Conservation (phyloP, 495 filamentous ascomycete genomes). For the Platismatia glauca region DNA sequence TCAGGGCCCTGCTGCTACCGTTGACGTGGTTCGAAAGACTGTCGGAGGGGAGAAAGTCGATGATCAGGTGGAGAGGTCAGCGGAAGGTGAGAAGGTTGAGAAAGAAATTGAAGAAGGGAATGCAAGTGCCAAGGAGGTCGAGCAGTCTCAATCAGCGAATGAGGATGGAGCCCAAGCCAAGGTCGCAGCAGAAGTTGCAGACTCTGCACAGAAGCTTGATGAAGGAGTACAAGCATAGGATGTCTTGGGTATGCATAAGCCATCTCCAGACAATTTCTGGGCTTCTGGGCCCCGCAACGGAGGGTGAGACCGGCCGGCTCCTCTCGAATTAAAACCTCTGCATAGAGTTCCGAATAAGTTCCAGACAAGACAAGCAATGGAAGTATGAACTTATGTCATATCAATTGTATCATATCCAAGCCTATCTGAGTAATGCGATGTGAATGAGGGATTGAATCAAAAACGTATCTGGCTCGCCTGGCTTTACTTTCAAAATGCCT, state of each 20-base stretch:
- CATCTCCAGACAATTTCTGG: not conserved
- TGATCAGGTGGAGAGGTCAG: slow-evolving; percentile 2
- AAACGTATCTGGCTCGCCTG: not conserved
- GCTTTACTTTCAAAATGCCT: not conserved
- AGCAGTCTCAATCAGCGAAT: not conserved
- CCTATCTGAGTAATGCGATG: not conserved
- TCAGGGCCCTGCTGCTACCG: slow-evolving; percentile 39
- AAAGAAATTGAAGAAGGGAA: slow-evolving; percentile 17
- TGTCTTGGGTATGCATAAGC: not conserved
- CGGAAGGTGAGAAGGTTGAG: slow-evolving; percentile 10
- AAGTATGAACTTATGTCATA: not conserved
- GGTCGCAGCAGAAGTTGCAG: slow-evolving; percentile 26
- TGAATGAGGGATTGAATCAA: not conserved
- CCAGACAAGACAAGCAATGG: not conserved
- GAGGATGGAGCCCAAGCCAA: slow-evolving; percentile 16
- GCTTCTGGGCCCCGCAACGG: not conserved
- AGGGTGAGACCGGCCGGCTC: not conserved
- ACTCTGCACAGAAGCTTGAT: slow-evolving; percentile 25
- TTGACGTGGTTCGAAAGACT: slow-evolving; percentile 38
- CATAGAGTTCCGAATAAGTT: not conserved
- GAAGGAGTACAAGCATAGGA: slow-evolving; percentile 8
- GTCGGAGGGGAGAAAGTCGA: slow-evolving; percentile 1
- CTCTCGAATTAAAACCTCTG: not conserved
- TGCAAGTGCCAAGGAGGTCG: slow-evolving; percentile 4
- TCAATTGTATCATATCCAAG: not conserved